Base-by-base conservation (phyloP, 768 basidiomycete species). In the Neoboletus magnificus region DNA sequence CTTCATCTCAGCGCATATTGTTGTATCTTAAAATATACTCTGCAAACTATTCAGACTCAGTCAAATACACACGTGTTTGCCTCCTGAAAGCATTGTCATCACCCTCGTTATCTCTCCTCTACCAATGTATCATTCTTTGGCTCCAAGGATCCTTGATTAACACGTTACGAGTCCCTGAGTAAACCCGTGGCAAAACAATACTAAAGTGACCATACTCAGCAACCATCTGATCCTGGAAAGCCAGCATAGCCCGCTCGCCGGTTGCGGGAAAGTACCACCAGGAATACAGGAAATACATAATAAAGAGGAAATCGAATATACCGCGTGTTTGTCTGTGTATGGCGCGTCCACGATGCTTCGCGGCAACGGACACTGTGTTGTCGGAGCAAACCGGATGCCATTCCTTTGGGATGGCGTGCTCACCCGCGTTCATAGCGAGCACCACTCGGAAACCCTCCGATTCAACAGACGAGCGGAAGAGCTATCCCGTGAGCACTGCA, bases 181-280 rank as follows among this genome's bases (percentile, higher is more conserved):
- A 15, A 43, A 20, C 11, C 8, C 10, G 20, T 39, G 37, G 37
- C 8, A 18, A 8, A 47, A 33, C 58, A 44, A 30, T 6, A 15
- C 51, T 13, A 43, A 55, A 45, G 41, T 57, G 35, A 9, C 39
- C 18, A 43, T 62, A 50, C 42, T 5, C 42, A 37, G 43, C 32
- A 10, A 49, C 16, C 2, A 4, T 30, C 1, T 32, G 36, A 18
- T 32, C 16, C 23, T 39, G 42, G 23, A 35, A 56, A 48, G 22
- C n/a, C 25, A 27, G 27, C 23, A 29, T 30, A 20, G n/a, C 13
- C 18, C 13, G 10, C 5, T 40, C 23, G 11, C 48, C 22, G 11
- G 30, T 29, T 13, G 9, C 18, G 32, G 43, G 30, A 50, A 50
- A 15, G 25, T n/a, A 27, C 47, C n/a, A 9, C 37, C 42, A 49